phyloP scores from a whole-genome alignment of 176 grass and related monocot genomes.

The Alloteropsis semialata region DNA sequence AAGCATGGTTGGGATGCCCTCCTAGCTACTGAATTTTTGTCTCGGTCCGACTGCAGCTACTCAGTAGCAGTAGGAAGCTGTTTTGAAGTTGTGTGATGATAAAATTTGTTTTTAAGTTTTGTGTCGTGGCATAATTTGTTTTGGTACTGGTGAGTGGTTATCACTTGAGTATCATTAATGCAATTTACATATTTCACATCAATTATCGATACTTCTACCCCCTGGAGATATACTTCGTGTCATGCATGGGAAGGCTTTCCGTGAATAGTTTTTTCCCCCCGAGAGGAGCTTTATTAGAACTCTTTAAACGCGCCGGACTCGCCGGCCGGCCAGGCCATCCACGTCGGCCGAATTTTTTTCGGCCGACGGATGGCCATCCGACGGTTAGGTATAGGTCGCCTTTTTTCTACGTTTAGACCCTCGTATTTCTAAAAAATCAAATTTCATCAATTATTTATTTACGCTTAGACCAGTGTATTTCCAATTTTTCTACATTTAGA shows the following conservation, averaged over 20 bases:
- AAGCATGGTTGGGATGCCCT: background rate
- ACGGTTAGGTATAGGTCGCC: too few relatives aligned
- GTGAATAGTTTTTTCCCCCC: background rate
- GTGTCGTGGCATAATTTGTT: background rate
- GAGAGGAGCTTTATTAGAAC: too few relatives aligned
- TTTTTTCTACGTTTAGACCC: too few relatives aligned
- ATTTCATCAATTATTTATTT: too few relatives aligned
- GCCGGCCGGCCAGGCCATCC: too few relatives aligned
- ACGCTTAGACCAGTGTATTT: too few relatives aligned
- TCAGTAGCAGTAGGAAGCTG: background rate
- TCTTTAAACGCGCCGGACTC: too few relatives aligned
- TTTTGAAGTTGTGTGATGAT: background rate
- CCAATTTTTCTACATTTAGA: too few relatives aligned
- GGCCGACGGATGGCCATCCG: too few relatives aligned
- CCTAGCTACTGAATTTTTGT: background rate
- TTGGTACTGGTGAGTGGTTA: too few relatives aligned
- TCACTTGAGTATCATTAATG: background rate
- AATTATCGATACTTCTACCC: background rate
- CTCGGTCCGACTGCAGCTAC: background rate
- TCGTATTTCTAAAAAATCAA: too few relatives aligned
- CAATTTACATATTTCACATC: background rate
- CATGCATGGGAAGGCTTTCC: background rate
- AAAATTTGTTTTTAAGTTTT: background rate
- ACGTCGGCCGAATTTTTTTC: too few relatives aligned
- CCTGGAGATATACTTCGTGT: background rate